phyloP scores from a whole-genome alignment of 345 rosid species.

The Euphorbia pulcherrima region DNA sequence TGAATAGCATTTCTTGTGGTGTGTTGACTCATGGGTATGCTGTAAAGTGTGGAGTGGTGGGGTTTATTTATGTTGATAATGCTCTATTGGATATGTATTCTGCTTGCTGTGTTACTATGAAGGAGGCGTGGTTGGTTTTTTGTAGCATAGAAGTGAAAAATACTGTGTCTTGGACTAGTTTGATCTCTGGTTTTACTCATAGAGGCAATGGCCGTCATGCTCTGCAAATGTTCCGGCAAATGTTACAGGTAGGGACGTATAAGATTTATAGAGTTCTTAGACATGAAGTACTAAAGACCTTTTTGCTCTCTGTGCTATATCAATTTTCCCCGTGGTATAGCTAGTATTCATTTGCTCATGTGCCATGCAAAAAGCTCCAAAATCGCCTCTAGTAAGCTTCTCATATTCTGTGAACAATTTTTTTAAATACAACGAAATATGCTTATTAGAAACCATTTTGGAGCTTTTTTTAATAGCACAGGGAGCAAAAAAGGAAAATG shows the following conservation, averaged over 20 bases:
- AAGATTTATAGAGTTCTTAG: not conserved
- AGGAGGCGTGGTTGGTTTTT: slow-evolving; percentile 56
- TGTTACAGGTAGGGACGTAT: slow-evolving; percentile 50
- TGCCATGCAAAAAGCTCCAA: no score
- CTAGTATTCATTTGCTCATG: no score
- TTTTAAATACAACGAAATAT: no score
- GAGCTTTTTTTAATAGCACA: no score
- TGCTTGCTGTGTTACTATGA: slow-evolving; percentile 52
- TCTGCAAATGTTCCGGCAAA: slow-evolving; percentile 56
- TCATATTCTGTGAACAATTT: no score
- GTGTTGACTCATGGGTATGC: slow-evolving; percentile 60
- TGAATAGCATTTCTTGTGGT: slow-evolving; percentile 51
- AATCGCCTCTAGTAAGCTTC: no score
- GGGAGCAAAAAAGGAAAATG: no score
- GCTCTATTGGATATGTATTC: slow-evolving; percentile 73
- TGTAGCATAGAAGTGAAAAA: slow-evolving; percentile 45
- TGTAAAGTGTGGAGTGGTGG: slow-evolving; percentile 55
- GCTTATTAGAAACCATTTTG: no score
- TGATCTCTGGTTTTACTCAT: slow-evolving; percentile 81
- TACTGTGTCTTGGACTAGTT: slow-evolving; percentile 74
- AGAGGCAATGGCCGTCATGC: slow-evolving; percentile 59
- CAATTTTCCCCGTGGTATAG: no score
- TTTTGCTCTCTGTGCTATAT: no score
- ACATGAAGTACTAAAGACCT: no score
- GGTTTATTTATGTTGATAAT: slow-evolving; percentile 62